These are phyloP conservation scores for Aulographum hederae DNA, from an alignment of 2,329 filamentous ascomycete species.

Conservation along the genomic window DNA sequence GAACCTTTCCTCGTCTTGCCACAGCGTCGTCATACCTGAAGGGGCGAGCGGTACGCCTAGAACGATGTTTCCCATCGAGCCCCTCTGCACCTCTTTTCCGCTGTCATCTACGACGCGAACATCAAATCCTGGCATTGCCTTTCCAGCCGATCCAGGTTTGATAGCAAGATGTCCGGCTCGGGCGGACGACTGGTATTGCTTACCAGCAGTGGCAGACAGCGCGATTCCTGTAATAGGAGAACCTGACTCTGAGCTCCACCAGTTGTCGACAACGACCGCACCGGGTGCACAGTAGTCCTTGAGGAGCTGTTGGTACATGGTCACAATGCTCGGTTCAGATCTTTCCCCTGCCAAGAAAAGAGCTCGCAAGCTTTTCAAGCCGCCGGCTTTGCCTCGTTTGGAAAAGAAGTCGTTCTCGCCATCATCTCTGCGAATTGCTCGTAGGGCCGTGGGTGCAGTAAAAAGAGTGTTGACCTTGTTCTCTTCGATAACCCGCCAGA, in stretches of 20 bases:
- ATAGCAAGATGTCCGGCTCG: constrained; percentile 31
- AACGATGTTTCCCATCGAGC: constrained; percentile 83
- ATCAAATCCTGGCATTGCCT: constrained; percentile 82
- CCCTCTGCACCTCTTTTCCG: constrained; percentile 50
- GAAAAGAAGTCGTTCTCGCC: constrained; percentile 51
- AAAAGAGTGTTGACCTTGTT: constrained; percentile 72
- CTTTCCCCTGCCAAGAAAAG: constrained; percentile 80
- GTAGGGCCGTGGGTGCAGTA: constrained; percentile 72
- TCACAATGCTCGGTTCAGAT: constrained; percentile 71
- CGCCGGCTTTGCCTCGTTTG: constrained; percentile 45
- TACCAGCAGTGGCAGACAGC: constrained; percentile 40
- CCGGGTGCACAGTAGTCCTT: constrained; percentile 43
- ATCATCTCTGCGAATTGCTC: constrained; percentile 76
- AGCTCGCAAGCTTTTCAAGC: constrained; percentile 51
- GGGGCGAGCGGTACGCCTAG: constrained; percentile 67
- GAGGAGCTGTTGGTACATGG: constrained; percentile 61
- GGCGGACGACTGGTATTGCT: constrained; percentile 27
- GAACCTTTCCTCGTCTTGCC: constrained; percentile 72
- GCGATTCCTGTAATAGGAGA: constrained; percentile 50
- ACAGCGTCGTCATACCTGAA: constrained; percentile 70
- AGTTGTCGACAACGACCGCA: constrained; percentile 50
- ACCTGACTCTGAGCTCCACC: constrained; percentile 57
- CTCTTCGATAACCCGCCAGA: constrained; percentile 74
- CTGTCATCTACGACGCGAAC: constrained; percentile 68
- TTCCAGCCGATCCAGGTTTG: constrained; percentile 75